These are phyloP conservation scores for Botrytis elliptica DNA, from an alignment of 2,329 filamentous ascomycete species.

Conservation along the genomic window DNA sequence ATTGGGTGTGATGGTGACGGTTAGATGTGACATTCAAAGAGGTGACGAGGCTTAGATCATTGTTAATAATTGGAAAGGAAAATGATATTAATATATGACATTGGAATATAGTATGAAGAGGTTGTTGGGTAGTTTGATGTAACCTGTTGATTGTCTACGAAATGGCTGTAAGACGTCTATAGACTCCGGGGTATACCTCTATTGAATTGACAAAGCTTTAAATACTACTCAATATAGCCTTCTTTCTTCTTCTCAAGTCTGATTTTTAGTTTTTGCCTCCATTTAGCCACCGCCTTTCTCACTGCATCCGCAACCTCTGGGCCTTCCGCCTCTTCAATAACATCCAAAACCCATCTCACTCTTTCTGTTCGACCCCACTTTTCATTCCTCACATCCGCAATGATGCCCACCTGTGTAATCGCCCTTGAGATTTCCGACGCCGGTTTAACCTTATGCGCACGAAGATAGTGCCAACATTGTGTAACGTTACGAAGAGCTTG, in stretches of 20 bases:
- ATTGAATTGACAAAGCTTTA: neutral
- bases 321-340: conserved; percentile 33
- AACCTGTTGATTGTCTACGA: neutral
- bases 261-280: conserved; percentile 22
- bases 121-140: neutral
- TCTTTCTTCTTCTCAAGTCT: neutral
- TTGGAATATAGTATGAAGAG: neutral
- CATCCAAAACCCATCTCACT: conserved; percentile 29
- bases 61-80: neutral
- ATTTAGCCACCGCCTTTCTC: conserved; percentile 25
- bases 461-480: conserved; percentile 33
- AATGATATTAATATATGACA: neutral
- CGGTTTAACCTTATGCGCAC: conserved; percentile 27
- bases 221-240: neutral
- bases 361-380: conserved; percentile 29
- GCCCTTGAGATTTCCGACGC: conserved; percentile 29
- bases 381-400: conserved; percentile 26
- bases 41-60: neutral
- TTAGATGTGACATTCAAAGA: neutral
- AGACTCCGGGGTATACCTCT: neutral
- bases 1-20: neutral
- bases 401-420: conserved; percentile 30
- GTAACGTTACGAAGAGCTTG: conserved; percentile 34
- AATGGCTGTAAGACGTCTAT: neutral
- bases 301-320: conserved; percentile 31